phyloP scores from a whole-genome alignment of 495 filamentous ascomycete genomes.

The Bacidia rubella region DNA sequence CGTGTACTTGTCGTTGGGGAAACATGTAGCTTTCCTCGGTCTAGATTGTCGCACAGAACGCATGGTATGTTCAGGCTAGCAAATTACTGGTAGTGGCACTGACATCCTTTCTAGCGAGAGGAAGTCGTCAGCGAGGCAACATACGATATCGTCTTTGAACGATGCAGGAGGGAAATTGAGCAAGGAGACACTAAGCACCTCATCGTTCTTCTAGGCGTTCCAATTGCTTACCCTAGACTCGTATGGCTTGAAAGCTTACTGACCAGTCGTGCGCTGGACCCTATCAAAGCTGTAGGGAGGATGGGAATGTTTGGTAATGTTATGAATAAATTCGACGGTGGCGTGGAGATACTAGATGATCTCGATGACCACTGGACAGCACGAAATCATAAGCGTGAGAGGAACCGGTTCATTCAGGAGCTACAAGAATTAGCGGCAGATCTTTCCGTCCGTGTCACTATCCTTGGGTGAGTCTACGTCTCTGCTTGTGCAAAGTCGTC shows the following conservation, averaged over 20 bases:
- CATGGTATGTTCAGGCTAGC: slow-evolving; percentile 38
- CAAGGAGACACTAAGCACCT: slow-evolving; percentile 79
- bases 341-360: slow-evolving; percentile 86
- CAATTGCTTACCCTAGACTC: slow-evolving; percentile 86
- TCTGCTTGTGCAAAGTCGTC: neutral
- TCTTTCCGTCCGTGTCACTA: slow-evolving; percentile 83
- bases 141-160: slow-evolving; percentile 72
- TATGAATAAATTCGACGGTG: slow-evolving; percentile 81
- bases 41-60: slow-evolving; percentile 88
- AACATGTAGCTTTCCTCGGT: slow-evolving; percentile 66
- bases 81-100: slow-evolving; percentile 16
- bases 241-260: slow-evolving; percentile 60
- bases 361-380: slow-evolving; percentile 95
- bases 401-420: slow-evolving; percentile 74
- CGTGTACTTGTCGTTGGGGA: slow-evolving; percentile 71
- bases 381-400: slow-evolving; percentile 79
- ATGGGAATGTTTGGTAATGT: slow-evolving; percentile 67
- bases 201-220: slow-evolving; percentile 71
- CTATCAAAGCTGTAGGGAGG: slow-evolving; percentile 76
- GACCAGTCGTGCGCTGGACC: slow-evolving; percentile 72
- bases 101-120: slow-evolving; percentile 37
- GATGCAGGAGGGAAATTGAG: slow-evolving; percentile 65
- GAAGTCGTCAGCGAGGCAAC: slow-evolving; percentile 69
- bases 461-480: slow-evolving; percentile 44
- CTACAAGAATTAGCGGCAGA: slow-evolving; percentile 82